Conservation (phyloP, 1,139 yeast species). For the Candida pseudoviswanathii region DNA sequence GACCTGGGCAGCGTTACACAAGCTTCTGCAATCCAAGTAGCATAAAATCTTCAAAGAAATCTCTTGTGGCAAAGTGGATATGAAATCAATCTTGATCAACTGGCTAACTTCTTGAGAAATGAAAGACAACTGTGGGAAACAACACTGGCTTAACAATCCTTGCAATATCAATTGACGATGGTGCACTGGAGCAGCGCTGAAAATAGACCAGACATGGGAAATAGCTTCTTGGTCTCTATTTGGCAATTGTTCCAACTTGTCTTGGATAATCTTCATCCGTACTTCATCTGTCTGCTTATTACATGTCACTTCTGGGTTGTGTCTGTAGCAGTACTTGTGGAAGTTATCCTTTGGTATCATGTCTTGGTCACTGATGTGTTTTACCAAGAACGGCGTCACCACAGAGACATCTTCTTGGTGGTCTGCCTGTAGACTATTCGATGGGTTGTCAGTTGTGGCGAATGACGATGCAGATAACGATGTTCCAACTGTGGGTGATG, state of each 20-base stretch:
- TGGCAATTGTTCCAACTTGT: conserved; percentile 58
- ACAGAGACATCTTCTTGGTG: conserved; percentile 26
- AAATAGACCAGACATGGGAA: conserved; percentile 76
- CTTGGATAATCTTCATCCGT: conserved; percentile 64
- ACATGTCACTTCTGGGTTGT: conserved; percentile 81
- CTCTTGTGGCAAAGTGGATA: conserved; percentile 83
- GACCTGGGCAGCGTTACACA: conserved; percentile 93
- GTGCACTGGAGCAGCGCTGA: conserved; percentile 67
- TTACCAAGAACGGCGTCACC: conserved; percentile 48
- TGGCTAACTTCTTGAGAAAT: conserved; percentile 78
- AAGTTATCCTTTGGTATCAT: conserved; percentile 50
- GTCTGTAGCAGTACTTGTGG: conserved; percentile 82
- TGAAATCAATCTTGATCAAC: conserved; percentile 84
- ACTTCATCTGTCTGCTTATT: conserved; percentile 70
- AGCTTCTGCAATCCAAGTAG: conserved; percentile 85
- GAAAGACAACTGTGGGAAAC: conserved; percentile 90
- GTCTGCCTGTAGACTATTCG: conserved; percentile 3
- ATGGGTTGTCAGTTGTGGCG: conserved; percentile 1
- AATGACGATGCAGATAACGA: conserved; percentile 2
- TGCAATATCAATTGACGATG: conserved; percentile 77
- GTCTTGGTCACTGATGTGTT: conserved; percentile 46
- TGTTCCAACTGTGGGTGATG: not conserved
- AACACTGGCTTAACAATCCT: conserved; percentile 86
- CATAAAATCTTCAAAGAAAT: conserved; percentile 81
- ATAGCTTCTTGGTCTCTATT: conserved; percentile 70